Base-by-base conservation (phyloP, 2,329 filamentous ascomycete genomes). In the Mycosphaerella sp. region DNA sequence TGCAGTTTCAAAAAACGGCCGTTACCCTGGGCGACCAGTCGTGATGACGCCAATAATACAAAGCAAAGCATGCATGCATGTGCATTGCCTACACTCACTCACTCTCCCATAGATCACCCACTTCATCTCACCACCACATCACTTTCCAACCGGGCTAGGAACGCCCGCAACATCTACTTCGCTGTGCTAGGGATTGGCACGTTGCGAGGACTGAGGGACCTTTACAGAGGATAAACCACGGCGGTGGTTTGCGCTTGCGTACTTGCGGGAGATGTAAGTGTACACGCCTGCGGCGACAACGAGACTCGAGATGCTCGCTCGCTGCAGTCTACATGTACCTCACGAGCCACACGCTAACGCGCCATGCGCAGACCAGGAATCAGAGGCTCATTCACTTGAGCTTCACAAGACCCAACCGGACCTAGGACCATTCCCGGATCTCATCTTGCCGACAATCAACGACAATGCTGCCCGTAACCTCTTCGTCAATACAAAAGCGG, bases 381-480 rank as follows among this genome's bases (percentile, higher is more conserved):
- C 44, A 32, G 28, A 28, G 37, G 37, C 45, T 47, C 45, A 48
- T 48, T 48, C 37, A 48, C 45, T 48, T 48, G 45, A 48, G 45
- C 45, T 48, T 48, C 45, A 34, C 36, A 21, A 17, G 27, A 34
- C 36, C 21, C 45, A 41, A 14, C 45, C 28, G 45, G 45, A 48
- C 39, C 45, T 28, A 41, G 45, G 45, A 48, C 45, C 45, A 25
- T 25, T 36, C 25, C 45, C 37, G 45, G 45, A 48, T 48, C 45
- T 48, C 45, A 48, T 41, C 45, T 48, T 48, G 45, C 45, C 36
- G 45, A 48, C 45, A 48, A 48, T 48, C 45, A 40, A 37, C 44
- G 36, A 48, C 37, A 48, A 90, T 90, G 87, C 84, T 89, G 83
- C 86, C 86, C 74, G 83, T 64, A 62, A 70, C 85, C 76, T 77